These are phyloP conservation scores for Dianthus caryophyllus DNA, from an alignment of 148 eudicot genomes.

Conservation along the genomic window DNA sequence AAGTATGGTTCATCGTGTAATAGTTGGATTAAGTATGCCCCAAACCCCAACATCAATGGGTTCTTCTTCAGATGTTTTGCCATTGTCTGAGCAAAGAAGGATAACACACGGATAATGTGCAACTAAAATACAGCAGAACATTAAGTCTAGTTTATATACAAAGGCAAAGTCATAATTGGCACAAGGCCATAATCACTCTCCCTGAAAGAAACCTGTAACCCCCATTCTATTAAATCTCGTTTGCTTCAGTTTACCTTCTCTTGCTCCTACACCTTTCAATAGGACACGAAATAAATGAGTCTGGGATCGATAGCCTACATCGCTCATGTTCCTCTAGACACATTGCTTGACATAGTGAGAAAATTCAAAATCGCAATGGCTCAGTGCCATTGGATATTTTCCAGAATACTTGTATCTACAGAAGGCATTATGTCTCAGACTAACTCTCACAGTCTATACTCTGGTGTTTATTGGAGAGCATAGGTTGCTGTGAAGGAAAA, in stretches of 20 bases:
- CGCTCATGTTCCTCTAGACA: neutral
- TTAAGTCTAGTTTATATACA: neutral
- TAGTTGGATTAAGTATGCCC: neutral
- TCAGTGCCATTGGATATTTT: neutral
- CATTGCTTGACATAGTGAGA: neutral
- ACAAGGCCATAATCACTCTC: neutral
- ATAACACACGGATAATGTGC: no score
- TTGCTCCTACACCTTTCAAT: neutral
- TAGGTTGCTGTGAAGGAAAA: neutral
- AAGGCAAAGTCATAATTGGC: neutral
- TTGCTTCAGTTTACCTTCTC: neutral
- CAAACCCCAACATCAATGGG: no score
- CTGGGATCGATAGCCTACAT: neutral
- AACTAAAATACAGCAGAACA: no score
- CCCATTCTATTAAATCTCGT: neutral
- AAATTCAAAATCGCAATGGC: neutral
- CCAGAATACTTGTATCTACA: neutral
- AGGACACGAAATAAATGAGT: neutral
- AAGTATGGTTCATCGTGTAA: conserved; percentile 3
- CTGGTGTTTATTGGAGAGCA: neutral
- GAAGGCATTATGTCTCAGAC: neutral
- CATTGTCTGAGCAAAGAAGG: no score
- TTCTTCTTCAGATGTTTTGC: no score
- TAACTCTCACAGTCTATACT: neutral
- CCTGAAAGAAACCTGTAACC: neutral